These are phyloP conservation scores for Dillenia turbinata DNA, from an alignment of 164 flowering plant genomes.

Conservation along the genomic window DNA sequence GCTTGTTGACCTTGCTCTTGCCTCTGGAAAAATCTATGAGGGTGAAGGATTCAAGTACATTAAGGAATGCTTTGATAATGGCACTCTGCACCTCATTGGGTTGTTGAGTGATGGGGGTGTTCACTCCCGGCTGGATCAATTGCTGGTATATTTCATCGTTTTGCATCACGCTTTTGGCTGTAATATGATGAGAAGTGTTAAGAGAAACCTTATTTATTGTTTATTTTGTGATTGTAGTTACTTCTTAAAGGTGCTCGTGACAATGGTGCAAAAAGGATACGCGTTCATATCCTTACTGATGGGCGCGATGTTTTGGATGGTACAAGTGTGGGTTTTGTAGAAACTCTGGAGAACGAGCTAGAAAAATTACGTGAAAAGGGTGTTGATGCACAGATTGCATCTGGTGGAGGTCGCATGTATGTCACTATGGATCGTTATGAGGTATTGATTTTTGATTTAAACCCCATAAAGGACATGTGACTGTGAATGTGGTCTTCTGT, in stretches of 20 bases:
- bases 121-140: constrained; percentile 89
- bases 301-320: constrained; percentile 99
- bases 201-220: neutral
- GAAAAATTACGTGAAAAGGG: constrained; percentile 69
- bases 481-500: no score
- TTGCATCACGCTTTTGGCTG: neutral
- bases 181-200: neutral
- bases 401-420: constrained; percentile 99
- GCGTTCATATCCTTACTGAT: constrained; percentile 89
- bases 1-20: constrained; percentile 91
- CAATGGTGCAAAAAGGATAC: constrained; percentile 89
- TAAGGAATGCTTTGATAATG: constrained; percentile 53
- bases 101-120: constrained; percentile 97
- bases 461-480: no score
- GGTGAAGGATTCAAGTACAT: constrained; percentile 94
- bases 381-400: constrained; percentile 87
- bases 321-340: constrained; percentile 85
- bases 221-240: constrained; percentile 42
- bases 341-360: constrained; percentile 83
- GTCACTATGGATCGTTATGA: constrained; percentile 99
- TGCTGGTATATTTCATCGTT: constrained; percentile 48
- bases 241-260: constrained; percentile 82
- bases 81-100: constrained; percentile 93
- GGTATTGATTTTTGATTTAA: constrained; percentile 31
- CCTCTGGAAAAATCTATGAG: constrained; percentile 77